Conservation (phyloP, 352 stramenopile genomes). For the Thalassiosira tumida region DNA sequence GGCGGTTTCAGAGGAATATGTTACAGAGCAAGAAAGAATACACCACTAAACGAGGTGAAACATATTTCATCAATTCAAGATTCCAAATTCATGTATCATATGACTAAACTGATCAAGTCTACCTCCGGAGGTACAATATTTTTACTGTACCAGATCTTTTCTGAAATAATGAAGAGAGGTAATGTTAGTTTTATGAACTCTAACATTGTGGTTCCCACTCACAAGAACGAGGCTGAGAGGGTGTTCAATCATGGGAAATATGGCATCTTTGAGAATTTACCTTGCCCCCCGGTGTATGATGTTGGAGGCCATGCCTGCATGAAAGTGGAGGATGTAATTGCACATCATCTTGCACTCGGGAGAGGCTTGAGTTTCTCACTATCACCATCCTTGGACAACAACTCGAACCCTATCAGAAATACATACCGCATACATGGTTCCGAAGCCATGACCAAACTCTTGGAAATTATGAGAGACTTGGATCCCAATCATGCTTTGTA, state of each 20-base stretch:
- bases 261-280: not conserved
- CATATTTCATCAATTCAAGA: not conserved
- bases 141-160: not conserved
- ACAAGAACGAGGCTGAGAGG: not conserved
- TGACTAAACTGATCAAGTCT: not conserved
- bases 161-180: not conserved
- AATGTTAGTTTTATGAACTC: not conserved
- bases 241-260: not conserved
- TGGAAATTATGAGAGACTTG: not conserved
- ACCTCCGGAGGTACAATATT: not conserved
- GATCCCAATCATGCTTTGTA: too few species aligned
- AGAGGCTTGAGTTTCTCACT: not conserved
- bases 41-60: not conserved
- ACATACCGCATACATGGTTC: not conserved
- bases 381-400: not conserved
- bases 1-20: not conserved
- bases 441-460: not conserved
- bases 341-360: not conserved
- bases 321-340: not conserved
- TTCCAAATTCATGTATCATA: not conserved
- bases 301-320: conserved; percentile 2
- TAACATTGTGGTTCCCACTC: not conserved
- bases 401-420: too few species aligned
- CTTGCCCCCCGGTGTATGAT: not conserved
- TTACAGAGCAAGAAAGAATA: not conserved